These are phyloP conservation scores for Ilyonectria robusta DNA, from an alignment of 2,329 filamentous ascomycete species.

Conservation along the genomic window DNA sequence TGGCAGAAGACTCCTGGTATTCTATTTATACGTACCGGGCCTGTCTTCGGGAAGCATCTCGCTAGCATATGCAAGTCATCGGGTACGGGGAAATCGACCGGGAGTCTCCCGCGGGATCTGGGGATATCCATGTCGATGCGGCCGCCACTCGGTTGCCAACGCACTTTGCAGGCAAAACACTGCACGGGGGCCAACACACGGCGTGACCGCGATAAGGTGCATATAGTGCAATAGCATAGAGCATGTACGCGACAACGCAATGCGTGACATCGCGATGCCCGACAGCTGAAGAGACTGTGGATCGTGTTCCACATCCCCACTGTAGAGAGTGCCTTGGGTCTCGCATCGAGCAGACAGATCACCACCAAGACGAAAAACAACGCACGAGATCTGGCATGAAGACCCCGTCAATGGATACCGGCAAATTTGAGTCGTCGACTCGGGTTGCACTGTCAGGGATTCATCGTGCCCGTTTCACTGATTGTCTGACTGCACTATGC, in stretches of 20 bases:
- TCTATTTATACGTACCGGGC: slow-evolving; percentile 22
- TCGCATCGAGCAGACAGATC: neutral
- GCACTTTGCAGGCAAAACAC: slow-evolving; percentile 7
- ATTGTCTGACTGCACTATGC: neutral
- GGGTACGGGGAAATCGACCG: slow-evolving; percentile 27
- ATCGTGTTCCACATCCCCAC: neutral
- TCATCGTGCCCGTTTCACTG: neutral
- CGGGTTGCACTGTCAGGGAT: neutral
- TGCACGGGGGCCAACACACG: slow-evolving; percentile 18
- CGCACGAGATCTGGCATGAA: slow-evolving; percentile 6
- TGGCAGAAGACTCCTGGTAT: neutral
- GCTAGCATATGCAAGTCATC: slow-evolving; percentile 25
- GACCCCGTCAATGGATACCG: neutral
- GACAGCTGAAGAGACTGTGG: slow-evolving; percentile 5
- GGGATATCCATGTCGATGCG: slow-evolving; percentile 22
- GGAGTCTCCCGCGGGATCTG: slow-evolving; percentile 15
- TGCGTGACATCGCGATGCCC: slow-evolving; percentile 20
- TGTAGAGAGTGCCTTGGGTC: neutral
- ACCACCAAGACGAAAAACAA: neutral
- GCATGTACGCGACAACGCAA: neutral
- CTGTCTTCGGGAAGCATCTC: slow-evolving; percentile 15
- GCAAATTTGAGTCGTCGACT: neutral
- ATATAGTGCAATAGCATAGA: neutral
- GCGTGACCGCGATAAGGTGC: neutral
- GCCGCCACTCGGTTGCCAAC: slow-evolving; percentile 21